These are phyloP conservation scores for Aspergillus thermomutatus DNA, from an alignment of 2,329 filamentous ascomycete genomes.

Conservation along the genomic window DNA sequence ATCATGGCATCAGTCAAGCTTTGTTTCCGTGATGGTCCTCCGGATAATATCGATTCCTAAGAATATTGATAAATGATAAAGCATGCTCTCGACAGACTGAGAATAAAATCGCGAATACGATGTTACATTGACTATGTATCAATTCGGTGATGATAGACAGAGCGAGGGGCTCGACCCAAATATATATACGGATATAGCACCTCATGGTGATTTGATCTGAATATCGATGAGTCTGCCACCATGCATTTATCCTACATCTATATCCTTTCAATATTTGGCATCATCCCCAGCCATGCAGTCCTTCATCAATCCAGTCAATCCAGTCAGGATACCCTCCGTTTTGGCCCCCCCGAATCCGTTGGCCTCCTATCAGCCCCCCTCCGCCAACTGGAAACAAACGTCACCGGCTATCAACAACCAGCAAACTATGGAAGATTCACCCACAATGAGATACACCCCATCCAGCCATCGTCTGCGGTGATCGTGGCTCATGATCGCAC, in stretches of 20 bases:
- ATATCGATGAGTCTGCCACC: background rate
- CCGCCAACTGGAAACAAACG: background rate
- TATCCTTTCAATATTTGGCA: background rate
- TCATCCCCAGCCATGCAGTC: background rate
- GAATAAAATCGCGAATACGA: background rate
- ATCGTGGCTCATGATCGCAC: constrained; percentile 16
- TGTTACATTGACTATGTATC: background rate
- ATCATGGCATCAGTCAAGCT: too few relatives aligned
- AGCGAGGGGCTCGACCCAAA: background rate
- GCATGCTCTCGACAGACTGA: background rate
- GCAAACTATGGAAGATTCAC: constrained; percentile 18
- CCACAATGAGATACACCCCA: constrained; percentile 13
- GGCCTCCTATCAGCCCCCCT: background rate
- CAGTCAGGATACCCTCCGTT: background rate
- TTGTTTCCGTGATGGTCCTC: too few relatives aligned
- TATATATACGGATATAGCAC: background rate
- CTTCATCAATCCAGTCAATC: too few relatives aligned
- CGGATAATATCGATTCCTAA: too few relatives aligned
- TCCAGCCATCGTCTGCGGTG: constrained; percentile 16
- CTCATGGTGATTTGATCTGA: too few relatives aligned
- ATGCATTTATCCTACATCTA: background rate
- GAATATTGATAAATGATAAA: too few relatives aligned
- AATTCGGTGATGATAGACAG: background rate
- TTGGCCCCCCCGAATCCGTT: background rate
- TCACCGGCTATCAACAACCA: background rate